A percentile compares a stretch with the other conserved stretches of the same genome.
phyloP scores from a whole-genome alignment of 2,329 filamentous ascomycete species.

The Paecilomyces niveus region DNA sequence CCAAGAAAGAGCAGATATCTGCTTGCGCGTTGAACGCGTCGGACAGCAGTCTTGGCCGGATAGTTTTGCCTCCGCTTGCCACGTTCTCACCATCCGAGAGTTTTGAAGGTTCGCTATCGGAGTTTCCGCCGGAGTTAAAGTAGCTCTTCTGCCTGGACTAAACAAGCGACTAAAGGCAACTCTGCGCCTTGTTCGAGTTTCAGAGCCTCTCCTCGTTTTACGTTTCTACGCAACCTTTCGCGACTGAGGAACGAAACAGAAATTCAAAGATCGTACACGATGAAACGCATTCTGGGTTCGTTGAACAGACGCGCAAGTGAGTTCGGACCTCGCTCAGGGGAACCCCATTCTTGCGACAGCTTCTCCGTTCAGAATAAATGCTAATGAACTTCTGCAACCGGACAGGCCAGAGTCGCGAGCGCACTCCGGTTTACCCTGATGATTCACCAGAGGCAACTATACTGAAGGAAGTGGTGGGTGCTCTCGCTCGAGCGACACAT shows the following conservation, averaged over 20 bases:
- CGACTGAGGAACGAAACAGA: neutral
- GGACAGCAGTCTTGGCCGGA: neutral
- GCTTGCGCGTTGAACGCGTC: neutral
- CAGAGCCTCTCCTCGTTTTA: neutral
- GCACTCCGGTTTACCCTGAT: constrained; percentile 18
- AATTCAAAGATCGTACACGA: constrained; percentile 9
- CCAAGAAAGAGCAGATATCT: neutral
- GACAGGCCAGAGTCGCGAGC: constrained; percentile 9
- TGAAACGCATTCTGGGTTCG: constrained; percentile 31
- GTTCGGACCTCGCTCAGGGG: constrained; percentile 5
- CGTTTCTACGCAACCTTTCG: neutral
- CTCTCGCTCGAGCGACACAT: neutral
- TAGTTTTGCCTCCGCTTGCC: neutral
- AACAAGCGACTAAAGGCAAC: neutral
- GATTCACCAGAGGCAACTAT: constrained; percentile 34
- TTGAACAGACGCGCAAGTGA: constrained; percentile 25
- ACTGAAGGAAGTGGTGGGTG: constrained; percentile 34
- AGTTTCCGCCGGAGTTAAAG: neutral
- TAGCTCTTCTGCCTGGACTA: neutral
- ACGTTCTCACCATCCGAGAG: neutral
- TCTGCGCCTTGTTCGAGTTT: neutral
- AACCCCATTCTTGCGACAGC: neutral
- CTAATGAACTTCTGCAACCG: neutral
- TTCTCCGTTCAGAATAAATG: neutral
- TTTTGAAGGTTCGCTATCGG: neutral